A percentile compares a stretch with the other conserved stretches of the same genome.
Evolutionary conservation across 2,329 filamentous ascomycete genomes (phyloP).

Genomic region (Cucurbitaria berberidis): DNA sequence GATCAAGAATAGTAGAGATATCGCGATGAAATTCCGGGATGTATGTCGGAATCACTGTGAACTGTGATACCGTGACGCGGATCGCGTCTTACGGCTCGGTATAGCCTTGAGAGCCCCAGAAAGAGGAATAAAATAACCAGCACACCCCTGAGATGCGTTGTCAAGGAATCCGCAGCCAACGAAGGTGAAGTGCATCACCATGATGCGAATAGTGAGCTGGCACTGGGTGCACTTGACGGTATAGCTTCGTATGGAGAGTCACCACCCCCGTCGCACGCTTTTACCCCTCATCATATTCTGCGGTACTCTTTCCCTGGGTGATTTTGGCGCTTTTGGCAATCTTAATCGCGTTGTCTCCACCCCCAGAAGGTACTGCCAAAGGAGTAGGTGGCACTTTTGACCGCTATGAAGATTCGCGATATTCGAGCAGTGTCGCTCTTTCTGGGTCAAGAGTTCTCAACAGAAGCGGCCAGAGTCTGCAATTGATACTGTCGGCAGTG

Average conservation of each 20-base stretch:
- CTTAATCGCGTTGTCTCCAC: conserved; percentile 9
- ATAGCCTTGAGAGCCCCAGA: not conserved
- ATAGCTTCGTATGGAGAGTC: conserved; percentile 2
- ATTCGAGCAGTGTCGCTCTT: not conserved
- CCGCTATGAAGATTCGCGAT: not conserved
- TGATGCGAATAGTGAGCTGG: conserved; percentile 1
- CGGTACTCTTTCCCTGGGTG: conserved; percentile 6
- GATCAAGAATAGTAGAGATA: conserved; percentile 4
- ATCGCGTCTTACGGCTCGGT: not conserved
- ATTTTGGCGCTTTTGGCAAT: conserved; percentile 23
- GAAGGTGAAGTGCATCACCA: not conserved
- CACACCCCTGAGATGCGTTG: not conserved
- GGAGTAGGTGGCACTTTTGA: conserved; percentile 3
- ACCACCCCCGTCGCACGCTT: not conserved
- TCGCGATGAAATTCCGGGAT: conserved; percentile 3
- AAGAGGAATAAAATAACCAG: not conserved
- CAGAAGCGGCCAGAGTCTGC: no score
- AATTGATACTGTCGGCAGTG: not conserved
- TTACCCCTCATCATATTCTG: conserved; percentile 15
- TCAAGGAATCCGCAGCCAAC: not conserved
- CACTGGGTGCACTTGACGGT: not conserved
- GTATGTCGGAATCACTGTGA: not conserved
- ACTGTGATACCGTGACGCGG: conserved; percentile 1
- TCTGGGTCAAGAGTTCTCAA: not conserved
- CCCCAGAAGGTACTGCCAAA: conserved; percentile 1